Evolutionary conservation across 192 early-diverging fungal species (phyloP), one percentile per base, ranked within the genome.

Genomic region (Coemansia sp.): DNA sequence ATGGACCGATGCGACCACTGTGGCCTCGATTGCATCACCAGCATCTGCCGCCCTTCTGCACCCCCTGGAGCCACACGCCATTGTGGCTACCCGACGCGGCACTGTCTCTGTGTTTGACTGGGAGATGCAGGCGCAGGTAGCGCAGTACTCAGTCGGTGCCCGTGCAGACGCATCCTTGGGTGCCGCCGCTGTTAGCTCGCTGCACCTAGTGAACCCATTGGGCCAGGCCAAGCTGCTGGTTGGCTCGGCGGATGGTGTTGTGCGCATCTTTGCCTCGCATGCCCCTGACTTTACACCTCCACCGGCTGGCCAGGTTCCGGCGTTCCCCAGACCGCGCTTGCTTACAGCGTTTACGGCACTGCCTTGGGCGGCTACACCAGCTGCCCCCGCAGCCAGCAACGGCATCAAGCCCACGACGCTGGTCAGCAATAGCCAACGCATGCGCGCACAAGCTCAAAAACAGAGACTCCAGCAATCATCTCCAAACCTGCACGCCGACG

Each of bases 121-220:
- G 71, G 71, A 78, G 32, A 35, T 35, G 41, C 50, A 55, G 3
- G 56, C 59, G 43, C 70, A 66, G 46, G 69, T 74, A 1, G 66
- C 50, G 7, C 65, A 69, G 25, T 65, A 60, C 39, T n/a, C 30
- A 8, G 38, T 72, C 11, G 51, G 36, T 9, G 10, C 62, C 3
- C 19, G 40, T 20, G 49, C 24, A 8, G 46, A 24, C 8, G 24
- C 26, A 9, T 39, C 55, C 11, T 32, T 41, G 2, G 10, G 20
- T 18, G 55, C 49, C 4, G 33, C 28, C 9, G 61, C 81, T 7
- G 84, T 94, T 28, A 83, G 87, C 2, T 80, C 80, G 41, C 53
- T 98, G 59, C 85, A 87, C 35, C 84, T 94, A 50, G 83, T 98
- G 20, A 98, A 98, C 66, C 93, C 95, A 58, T 84, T 92, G 37